Conservation (phyloP, 768 basidiomycete species). For the Tulasnella sp. region DNA sequence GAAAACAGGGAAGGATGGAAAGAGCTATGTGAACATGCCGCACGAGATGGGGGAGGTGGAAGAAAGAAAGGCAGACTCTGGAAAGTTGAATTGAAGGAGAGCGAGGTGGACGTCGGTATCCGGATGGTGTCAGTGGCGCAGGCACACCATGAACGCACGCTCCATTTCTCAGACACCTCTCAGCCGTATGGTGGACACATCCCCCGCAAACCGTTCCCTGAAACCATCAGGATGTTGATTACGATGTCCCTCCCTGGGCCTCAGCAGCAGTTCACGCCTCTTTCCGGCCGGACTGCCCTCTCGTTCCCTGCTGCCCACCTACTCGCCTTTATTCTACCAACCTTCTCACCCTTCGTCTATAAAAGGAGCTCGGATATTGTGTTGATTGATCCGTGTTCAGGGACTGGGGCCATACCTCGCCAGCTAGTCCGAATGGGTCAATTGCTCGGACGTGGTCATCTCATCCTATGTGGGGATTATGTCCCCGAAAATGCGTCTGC, state of each 20-base stretch:
- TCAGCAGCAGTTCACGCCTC: neutral
- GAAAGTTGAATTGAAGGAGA: slow-evolving; percentile 9
- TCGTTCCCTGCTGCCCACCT: slow-evolving; percentile 8
- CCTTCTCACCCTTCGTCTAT: neutral
- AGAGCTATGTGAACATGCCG: neutral
- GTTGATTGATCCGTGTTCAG: slow-evolving; percentile 9
- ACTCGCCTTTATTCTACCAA: neutral
- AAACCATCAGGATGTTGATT: slow-evolving; percentile 1
- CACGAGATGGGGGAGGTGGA: neutral
- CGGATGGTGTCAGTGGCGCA: neutral
- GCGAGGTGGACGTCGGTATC: slow-evolving; percentile 9
- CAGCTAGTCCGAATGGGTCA: neutral
- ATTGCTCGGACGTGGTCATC: neutral
- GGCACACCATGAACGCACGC: neutral
- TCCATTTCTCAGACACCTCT: neutral
- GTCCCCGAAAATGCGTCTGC: neutral
- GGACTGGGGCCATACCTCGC: slow-evolving; percentile 5
- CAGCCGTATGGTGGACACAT: neutral
- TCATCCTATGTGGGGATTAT: slow-evolving; percentile 5
- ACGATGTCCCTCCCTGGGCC: neutral
- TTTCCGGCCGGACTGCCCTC: slow-evolving; percentile 4
- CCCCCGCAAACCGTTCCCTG: slow-evolving; percentile 1
- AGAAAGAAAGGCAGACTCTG: slow-evolving; percentile 3
- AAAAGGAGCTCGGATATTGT: neutral
- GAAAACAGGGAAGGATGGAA: neutral